Evolutionary conservation across 768 basidiomycete genomes (phyloP).

Genomic region (Boletus huronensis): DNA sequence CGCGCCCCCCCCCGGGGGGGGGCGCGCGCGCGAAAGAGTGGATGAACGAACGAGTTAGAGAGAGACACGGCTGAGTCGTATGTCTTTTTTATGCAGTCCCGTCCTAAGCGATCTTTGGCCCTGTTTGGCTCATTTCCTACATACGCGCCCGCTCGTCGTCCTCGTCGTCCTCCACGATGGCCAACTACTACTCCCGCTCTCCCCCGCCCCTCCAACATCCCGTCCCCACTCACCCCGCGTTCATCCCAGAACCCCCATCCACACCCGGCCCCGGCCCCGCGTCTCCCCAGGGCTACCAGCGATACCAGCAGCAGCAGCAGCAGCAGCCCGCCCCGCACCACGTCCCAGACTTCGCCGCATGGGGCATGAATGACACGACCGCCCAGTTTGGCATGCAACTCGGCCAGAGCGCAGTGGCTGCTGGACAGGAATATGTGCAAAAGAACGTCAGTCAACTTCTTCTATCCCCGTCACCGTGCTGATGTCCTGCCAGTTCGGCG

Average conservation of each 20-base stretch:
- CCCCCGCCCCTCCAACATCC: conserved; percentile 86
- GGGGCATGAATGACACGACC: conserved; percentile 90
- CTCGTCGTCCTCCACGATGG: conserved; percentile 10
- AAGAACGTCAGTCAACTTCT: conserved; percentile 64
- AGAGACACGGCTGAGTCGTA: background rate
- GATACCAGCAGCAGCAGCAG: conserved; percentile 33
- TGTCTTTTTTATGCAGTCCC: conserved; percentile 17
- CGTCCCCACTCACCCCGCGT: conserved; percentile 82
- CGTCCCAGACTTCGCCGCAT: conserved; percentile 54
- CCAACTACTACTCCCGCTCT: conserved; percentile 45
- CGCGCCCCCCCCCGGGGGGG: too few relatives aligned
- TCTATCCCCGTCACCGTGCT: conserved; percentile 3
- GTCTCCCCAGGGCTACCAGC: conserved; percentile 54
- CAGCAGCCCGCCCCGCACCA: conserved; percentile 35
- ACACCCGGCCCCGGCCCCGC: conserved; percentile 65
- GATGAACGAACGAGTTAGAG: conserved; percentile 17
- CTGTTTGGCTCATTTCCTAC: conserved; percentile 8
- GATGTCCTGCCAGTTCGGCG: conserved; percentile 57
- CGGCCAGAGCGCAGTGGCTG: conserved; percentile 85
- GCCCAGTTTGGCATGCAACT: conserved; percentile 97
- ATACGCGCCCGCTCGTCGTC: background rate
- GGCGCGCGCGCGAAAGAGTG: too few relatives aligned
- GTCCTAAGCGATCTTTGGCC: conserved; percentile 15
- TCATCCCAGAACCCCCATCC: conserved; percentile 78
- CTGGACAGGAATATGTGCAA: conserved; percentile 94